A percentile compares a stretch with the other conserved stretches of the same genome.
Conservation (phyloP, 176 grass and related monocot species). For the Aegilops speltoides region DNA sequence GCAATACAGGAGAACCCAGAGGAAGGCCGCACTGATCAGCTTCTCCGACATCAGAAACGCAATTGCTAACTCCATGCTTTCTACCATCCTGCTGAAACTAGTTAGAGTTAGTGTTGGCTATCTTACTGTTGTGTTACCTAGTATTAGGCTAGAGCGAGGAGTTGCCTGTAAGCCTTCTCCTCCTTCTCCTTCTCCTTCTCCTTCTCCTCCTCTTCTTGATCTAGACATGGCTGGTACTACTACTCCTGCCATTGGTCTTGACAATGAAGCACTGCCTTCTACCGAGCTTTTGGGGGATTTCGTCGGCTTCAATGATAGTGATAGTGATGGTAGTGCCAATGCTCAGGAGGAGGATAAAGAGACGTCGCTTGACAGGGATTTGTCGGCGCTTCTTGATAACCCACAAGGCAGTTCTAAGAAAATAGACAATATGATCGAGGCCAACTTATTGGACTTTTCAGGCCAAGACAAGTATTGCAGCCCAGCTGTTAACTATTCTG, state of each 20-base stretch:
- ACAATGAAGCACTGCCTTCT: neutral
- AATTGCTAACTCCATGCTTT: conserved; percentile 40
- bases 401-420: conserved; percentile 3
- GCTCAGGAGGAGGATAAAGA: neutral
- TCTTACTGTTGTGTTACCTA: conserved; percentile 32
- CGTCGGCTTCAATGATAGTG: conserved; percentile 30
- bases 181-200: neutral
- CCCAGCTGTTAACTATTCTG: neutral
- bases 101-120: conserved; percentile 30
- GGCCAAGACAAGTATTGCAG: neutral
- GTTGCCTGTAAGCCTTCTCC: neutral
- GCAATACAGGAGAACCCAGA: conserved; percentile 41
- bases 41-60: conserved; percentile 55
- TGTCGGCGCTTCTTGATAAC: neutral
- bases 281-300: conserved; percentile 27
- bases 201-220: neutral
- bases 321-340: neutral
- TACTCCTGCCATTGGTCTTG: neutral
- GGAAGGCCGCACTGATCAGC: conserved; percentile 42
- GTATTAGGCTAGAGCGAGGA: conserved; percentile 25
- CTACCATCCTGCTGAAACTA: conserved; percentile 32
- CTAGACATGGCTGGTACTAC: neutral
- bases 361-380: neutral
- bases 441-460: conserved; percentile 40
- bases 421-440: conserved; percentile 41